These are phyloP conservation scores for Sporisorium sorghi DNA, from an alignment of 1,284 basidiomycete species.

Conservation along the genomic window DNA sequence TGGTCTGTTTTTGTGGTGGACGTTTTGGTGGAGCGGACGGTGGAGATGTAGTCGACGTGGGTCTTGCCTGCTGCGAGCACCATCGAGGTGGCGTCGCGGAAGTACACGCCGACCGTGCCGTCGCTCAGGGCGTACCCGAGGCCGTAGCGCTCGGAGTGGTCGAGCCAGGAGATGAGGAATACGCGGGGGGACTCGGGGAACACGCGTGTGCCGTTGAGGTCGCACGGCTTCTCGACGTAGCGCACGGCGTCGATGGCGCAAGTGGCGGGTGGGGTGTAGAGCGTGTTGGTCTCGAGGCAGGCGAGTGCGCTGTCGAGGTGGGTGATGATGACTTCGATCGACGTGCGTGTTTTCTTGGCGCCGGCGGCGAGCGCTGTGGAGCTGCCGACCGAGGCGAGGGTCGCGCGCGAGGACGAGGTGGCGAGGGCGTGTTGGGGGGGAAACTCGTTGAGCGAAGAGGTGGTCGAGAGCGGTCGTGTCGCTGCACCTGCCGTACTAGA, in stretches of 20 bases:
- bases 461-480: constrained; percentile 19
- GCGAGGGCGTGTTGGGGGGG: neutral
- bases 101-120: constrained; percentile 92
- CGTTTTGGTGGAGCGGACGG: constrained; percentile 22
- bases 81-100: constrained; percentile 91
- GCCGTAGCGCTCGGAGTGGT: constrained; percentile 98
- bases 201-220: constrained; percentile 70
- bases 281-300: constrained; percentile 74
- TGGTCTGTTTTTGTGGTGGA: constrained; percentile 38
- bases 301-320: constrained; percentile 79
- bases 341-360: constrained; percentile 31
- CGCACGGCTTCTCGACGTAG: constrained; percentile 37
- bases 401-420: constrained; percentile 27
- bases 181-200: constrained; percentile 78
- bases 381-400: constrained; percentile 32
- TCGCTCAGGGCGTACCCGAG: constrained; percentile 97
- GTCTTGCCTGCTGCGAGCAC: constrained; percentile 84
- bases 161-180: constrained; percentile 96
- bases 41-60: constrained; percentile 71
- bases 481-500: neutral
- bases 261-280: constrained; percentile 74
- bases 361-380: constrained; percentile 33
- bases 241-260: constrained; percentile 31
- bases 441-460: constrained; percentile 23
- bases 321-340: constrained; percentile 71